Evolutionary conservation across 805 yeast species (phyloP).

Genomic region (Suhomyces canberraensis): DNA sequence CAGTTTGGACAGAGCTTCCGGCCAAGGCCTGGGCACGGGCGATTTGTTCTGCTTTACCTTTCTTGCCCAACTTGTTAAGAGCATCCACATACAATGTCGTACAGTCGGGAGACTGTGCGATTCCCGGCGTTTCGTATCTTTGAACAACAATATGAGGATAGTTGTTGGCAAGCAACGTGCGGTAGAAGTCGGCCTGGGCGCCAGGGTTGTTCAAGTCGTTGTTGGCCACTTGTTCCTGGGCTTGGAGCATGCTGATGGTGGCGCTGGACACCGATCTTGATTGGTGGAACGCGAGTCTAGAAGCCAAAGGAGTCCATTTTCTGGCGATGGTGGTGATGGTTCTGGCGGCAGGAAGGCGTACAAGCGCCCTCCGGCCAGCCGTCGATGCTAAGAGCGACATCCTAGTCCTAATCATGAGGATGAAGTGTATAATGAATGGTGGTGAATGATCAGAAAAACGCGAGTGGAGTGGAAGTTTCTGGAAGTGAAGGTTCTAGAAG

Average conservation of each 20-base stretch:
- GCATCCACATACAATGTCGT: slow-evolving; percentile 79
- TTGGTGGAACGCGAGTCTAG: not conserved
- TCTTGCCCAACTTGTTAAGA: slow-evolving; percentile 69
- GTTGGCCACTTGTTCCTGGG: slow-evolving; percentile 84
- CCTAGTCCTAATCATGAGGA: not conserved
- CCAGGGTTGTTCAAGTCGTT: slow-evolving; percentile 62
- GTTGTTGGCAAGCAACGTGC: slow-evolving; percentile 66
- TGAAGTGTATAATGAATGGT: no score
- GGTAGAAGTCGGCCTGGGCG: slow-evolving; percentile 82
- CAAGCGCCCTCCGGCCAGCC: not conserved
- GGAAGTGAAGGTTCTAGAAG: no score
- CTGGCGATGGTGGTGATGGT: not conserved
- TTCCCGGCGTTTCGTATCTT: slow-evolving; percentile 91
- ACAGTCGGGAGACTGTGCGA: slow-evolving; percentile 78
- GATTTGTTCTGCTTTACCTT: slow-evolving; percentile 71
- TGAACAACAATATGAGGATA: slow-evolving; percentile 97
- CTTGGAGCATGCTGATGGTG: slow-evolving; percentile 30
- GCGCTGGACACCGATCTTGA: slow-evolving; percentile 20
- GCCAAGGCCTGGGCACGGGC: slow-evolving; percentile 37
- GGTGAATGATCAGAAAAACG: no score
- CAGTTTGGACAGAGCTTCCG: slow-evolving; percentile 2
- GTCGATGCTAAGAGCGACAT: not conserved
- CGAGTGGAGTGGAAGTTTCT: no score
- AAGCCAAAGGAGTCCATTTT: not conserved
- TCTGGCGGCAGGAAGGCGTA: not conserved